A percentile compares a stretch with the other conserved stretches of the same genome.
Evolutionary conservation across 1,139 yeast species (phyloP).

Genomic region (Trichomonascaceae sp.): DNA sequence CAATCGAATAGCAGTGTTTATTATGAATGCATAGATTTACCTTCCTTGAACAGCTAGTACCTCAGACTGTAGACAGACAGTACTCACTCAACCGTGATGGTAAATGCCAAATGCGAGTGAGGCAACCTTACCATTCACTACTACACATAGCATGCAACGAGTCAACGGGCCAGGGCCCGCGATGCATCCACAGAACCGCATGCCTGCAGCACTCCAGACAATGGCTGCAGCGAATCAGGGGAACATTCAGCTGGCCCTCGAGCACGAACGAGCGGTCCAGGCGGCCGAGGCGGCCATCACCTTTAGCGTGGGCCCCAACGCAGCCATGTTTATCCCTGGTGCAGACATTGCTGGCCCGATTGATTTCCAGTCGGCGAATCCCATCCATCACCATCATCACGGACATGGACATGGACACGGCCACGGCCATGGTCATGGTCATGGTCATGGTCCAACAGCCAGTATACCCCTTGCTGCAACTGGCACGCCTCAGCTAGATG

Average conservation of each 20-base stretch:
- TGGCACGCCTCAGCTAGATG: no score
- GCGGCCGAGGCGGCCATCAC: neutral
- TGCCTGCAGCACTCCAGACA: neutral
- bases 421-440: slow-evolving; percentile 7
- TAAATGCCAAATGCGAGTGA: no score
- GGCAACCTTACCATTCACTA: no score
- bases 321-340: slow-evolving; percentile 17
- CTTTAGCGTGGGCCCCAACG: slow-evolving; percentile 1
- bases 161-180: no score
- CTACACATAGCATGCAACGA: no score
- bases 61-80: no score
- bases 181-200: no score
- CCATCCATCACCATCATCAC: slow-evolving; percentile 10
- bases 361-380: slow-evolving; percentile 21
- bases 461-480: slow-evolving; percentile 1
- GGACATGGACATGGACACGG: slow-evolving; percentile 4
- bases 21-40: no score
- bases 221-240: neutral
- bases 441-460: slow-evolving; percentile 4
- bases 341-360: slow-evolving; percentile 19
- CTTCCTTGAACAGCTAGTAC: no score
- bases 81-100: no score
- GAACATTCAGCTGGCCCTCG: neutral
- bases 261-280: neutral
- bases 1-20: no score